Conservation (phyloP, 1,284 basidiomycete genomes). For the Ceratobasidium papillatum region DNA sequence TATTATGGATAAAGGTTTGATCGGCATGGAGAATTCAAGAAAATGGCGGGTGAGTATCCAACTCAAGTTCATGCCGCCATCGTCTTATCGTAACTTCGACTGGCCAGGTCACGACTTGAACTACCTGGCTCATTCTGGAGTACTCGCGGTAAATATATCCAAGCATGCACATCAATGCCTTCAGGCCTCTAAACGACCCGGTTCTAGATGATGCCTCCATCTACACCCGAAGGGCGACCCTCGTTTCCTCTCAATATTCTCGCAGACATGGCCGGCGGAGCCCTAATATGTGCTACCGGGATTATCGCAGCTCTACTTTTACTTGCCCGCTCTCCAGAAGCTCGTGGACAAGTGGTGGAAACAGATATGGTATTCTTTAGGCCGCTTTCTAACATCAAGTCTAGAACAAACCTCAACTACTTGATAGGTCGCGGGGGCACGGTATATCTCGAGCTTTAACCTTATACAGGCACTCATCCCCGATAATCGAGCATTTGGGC, state of each 20-base stretch:
- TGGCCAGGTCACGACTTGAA: constrained; percentile 80
- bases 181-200: constrained; percentile 14
- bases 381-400: background rate
- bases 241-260: constrained; percentile 78
- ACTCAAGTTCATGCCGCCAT: too few species aligned
- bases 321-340: constrained; percentile 63
- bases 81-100: background rate
- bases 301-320: constrained; percentile 75
- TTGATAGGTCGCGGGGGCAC: constrained; percentile 74
- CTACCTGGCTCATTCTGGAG: constrained; percentile 83
- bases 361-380: constrained; percentile 71
- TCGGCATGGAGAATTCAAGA: constrained; percentile 21
- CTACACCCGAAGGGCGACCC: constrained; percentile 62
- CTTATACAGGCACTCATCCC: constrained; percentile 61
- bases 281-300: constrained; percentile 74
- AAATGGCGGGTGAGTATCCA: constrained; percentile 12
- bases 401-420: background rate
- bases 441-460: constrained; percentile 78
- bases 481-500: constrained; percentile 51
- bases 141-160: constrained; percentile 57
- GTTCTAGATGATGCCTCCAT: constrained; percentile 73
- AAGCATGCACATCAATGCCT: background rate
- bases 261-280: constrained; percentile 85
- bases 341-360: constrained; percentile 77
- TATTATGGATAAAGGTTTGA: constrained; percentile 1